These are phyloP conservation scores for Verticillium tricorpus DNA, from an alignment of 2,329 filamentous ascomycete genomes.

Conservation along the genomic window DNA sequence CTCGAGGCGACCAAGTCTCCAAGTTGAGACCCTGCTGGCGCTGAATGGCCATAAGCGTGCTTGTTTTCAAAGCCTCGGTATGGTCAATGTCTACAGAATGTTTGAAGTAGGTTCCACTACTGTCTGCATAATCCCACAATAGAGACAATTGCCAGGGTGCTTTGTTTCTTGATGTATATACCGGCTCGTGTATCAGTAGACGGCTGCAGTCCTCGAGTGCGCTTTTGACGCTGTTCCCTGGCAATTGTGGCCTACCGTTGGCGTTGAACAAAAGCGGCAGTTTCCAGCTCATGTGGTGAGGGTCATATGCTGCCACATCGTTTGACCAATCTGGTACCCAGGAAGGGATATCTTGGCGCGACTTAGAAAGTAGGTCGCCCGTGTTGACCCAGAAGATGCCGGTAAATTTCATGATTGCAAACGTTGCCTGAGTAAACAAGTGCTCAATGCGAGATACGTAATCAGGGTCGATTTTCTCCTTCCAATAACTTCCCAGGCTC, in stretches of 20 bases:
- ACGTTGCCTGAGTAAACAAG: not conserved
- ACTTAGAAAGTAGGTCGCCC: conserved; percentile 7
- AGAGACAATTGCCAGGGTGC: not conserved
- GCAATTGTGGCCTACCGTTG: not conserved
- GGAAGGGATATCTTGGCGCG: conserved; percentile 5
- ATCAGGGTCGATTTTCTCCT: not conserved
- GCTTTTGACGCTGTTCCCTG: not conserved
- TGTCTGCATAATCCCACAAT: not conserved
- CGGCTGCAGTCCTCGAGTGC: not conserved
- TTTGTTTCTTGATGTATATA: not conserved
- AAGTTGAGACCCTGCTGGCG: not conserved
- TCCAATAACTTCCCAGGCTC: not conserved
- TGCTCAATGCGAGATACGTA: not conserved
- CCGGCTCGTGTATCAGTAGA: not conserved
- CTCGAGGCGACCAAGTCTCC: not conserved
- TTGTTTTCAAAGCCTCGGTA: not conserved
- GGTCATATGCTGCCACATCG: conserved; percentile 1
- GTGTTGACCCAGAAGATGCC: conserved; percentile 8
- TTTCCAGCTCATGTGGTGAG: conserved; percentile 1
- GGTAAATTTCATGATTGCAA: not conserved
- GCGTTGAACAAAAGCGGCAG: conserved; percentile 1
- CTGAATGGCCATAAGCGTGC: not conserved
- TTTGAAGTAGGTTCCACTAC: not conserved
- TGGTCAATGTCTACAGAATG: not conserved
- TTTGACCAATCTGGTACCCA: conserved; percentile 15